These are phyloP conservation scores for Tuber indicum DNA, from an alignment of 495 filamentous ascomycete genomes.

Conservation along the genomic window DNA sequence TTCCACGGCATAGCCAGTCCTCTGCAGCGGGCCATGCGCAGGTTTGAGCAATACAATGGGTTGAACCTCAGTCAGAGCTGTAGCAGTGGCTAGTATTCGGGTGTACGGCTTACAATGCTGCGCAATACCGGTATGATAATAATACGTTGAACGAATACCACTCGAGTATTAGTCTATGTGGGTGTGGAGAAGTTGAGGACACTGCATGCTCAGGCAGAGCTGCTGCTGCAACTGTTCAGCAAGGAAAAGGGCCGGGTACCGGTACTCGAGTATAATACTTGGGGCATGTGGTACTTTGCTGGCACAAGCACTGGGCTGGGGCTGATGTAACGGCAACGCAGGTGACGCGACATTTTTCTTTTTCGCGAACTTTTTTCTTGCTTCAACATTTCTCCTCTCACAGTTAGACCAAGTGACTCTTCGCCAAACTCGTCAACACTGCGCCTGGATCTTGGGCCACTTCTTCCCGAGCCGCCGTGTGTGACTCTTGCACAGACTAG, in stretches of 20 bases:
- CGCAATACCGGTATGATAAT: too few relatives aligned
- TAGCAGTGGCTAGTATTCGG: background rate
- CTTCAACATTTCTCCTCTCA: background rate
- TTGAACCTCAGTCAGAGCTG: background rate
- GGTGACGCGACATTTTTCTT: slow-evolving; percentile 1
- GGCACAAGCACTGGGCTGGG: background rate
- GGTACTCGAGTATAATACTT: background rate
- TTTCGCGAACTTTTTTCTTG: background rate
- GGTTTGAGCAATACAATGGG: background rate
- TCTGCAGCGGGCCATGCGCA: background rate
- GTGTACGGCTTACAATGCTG: background rate
- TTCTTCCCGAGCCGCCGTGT: background rate
- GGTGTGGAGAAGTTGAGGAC: background rate
- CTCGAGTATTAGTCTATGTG: background rate
- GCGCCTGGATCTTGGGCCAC: background rate
- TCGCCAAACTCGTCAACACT: background rate
- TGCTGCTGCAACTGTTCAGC: background rate
- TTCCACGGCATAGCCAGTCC: background rate
- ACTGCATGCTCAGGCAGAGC: background rate
- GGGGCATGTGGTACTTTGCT: too few relatives aligned
- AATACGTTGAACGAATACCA: background rate
- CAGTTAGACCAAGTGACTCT: background rate
- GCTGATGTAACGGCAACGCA: background rate
- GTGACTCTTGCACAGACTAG: background rate
- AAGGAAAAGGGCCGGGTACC: background rate